Conservation (phyloP, 257 asterid genomes). For the Primulina tabacum region DNA sequence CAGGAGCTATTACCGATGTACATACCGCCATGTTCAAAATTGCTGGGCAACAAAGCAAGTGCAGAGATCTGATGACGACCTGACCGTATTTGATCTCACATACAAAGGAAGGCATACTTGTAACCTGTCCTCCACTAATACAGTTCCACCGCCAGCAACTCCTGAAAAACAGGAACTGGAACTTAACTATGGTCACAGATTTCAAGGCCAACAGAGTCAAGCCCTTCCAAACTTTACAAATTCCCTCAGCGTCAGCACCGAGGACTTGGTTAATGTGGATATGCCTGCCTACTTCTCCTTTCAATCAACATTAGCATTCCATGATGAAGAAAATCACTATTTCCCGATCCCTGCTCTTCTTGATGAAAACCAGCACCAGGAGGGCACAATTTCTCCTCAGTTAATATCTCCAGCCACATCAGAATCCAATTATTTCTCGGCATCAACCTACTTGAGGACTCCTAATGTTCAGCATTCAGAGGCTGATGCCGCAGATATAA, state of each 20-base stretch:
- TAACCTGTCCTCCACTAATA: conserved; percentile 28
- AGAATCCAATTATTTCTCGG: conserved; percentile 38
- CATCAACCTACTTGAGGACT: conserved; percentile 9
- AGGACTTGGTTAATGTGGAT: conserved; percentile 37
- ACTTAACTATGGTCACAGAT: conserved; percentile 20
- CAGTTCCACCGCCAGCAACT: conserved; percentile 40
- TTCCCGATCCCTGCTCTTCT: conserved; percentile 38
- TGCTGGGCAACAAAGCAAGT: conserved; percentile 97
- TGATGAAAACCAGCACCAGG: conserved; percentile 35
- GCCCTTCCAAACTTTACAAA: conserved; percentile 42
- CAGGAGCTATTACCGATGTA: conserved; percentile 96
- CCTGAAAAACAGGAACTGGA: conserved; percentile 42
- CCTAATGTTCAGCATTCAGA: conserved; percentile 17
- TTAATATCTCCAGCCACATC: conserved; percentile 43
- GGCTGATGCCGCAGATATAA: conserved; percentile 42
- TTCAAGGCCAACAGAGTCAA: conserved; percentile 40
- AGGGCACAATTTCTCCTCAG: conserved; percentile 41
- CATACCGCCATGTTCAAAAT: conserved; percentile 50
- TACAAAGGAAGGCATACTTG: conserved; percentile 77
- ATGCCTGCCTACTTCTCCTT: conserved; percentile 46
- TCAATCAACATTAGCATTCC: conserved; percentile 44
- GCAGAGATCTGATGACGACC: conserved; percentile 87
- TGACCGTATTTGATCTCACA: conserved; percentile 65
- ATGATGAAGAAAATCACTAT: conserved; percentile 34
- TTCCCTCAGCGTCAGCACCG: conserved; percentile 57